Conservation (phyloP, 176 grass and related monocot species). For the Triticum urartu region DNA sequence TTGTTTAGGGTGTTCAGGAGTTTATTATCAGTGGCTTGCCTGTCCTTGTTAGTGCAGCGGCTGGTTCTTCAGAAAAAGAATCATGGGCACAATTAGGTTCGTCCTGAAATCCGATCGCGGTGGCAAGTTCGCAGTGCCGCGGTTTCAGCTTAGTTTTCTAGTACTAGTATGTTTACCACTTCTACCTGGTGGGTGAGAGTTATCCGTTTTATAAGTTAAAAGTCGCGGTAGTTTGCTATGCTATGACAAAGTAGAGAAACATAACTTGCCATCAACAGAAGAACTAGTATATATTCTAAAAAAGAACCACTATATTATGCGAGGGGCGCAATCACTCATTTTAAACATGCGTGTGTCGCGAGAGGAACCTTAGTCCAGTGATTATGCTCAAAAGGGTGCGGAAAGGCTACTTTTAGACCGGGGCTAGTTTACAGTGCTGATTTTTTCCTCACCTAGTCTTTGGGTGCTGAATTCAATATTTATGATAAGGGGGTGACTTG, state of each 20-base stretch:
- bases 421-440: not conserved
- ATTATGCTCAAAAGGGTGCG: not conserved
- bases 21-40: not conserved
- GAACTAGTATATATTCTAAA: not conserved
- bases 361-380: not conserved
- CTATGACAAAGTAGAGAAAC: conserved; percentile 1
- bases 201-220: not conserved
- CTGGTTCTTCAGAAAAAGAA: not conserved
- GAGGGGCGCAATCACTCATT: not conserved
- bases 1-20: not conserved
- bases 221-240: not conserved
- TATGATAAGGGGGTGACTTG: conserved; percentile 15
- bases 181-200: not conserved
- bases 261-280: conserved; percentile 9
- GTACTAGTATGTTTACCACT: not conserved
- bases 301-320: not conserved
- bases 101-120: not conserved
- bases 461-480: conserved; percentile 15
- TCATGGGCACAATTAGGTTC: not conserved
- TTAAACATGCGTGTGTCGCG: not conserved
- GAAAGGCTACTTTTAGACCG: not conserved
- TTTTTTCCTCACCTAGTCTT: conserved; percentile 31
- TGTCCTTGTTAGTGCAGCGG: not conserved
- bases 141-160: conserved; percentile 7
- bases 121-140: not conserved